Evolutionary conservation across 2,329 filamentous ascomycete species (phyloP), one percentile per base, ranked within the genome.

Genomic region (Cercospora citrullina): DNA sequence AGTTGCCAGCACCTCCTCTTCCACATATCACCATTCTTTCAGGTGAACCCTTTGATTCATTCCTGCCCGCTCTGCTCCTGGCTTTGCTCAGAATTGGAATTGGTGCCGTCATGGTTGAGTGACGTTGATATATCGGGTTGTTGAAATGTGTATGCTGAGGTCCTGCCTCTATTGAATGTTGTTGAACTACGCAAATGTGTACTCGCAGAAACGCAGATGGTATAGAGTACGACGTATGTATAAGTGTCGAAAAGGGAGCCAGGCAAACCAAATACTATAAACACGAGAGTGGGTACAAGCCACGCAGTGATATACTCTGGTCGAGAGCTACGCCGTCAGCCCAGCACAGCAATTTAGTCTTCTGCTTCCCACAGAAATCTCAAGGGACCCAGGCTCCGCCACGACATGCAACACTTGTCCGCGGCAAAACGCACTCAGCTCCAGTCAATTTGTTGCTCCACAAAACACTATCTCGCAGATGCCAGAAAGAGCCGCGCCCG

Each of bases 1-100:
- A 59, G 30, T 72, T 72, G 26, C 71, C 71, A 30, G 71, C 70
- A 28, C 71, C 71, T 18, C 71, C 71, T 45, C 69, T 67, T 7
- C 71, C 71, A 55, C 67, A 63, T 6, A 67, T 51, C 31, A 64
- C 68, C 30, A 64, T 59, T 21, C 70, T 63, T 33, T 71, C 66
- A 12, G 60, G 48, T 7, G 51, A 42, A 9, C 45, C 18, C n/a
- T 30, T 64, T 7, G 26, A n/a, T 1, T 30, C 14, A 7, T 28
- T 58, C 16, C 31, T 58, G 6, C 36, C 42, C 12, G 33, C 42
- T 33, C 51, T 58, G 31, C 62, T 64, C 62, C 36, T 64, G 62
- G 9, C 51, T 64, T 55, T 64, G 33, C 62, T 58, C 30, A 64
- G 23, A 33, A 64, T 64, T 12, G 62, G 62, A 16, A 64, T 64